Base-by-base conservation (phyloP, 1,139 yeast genomes). In the Debaryomyces sp. region DNA sequence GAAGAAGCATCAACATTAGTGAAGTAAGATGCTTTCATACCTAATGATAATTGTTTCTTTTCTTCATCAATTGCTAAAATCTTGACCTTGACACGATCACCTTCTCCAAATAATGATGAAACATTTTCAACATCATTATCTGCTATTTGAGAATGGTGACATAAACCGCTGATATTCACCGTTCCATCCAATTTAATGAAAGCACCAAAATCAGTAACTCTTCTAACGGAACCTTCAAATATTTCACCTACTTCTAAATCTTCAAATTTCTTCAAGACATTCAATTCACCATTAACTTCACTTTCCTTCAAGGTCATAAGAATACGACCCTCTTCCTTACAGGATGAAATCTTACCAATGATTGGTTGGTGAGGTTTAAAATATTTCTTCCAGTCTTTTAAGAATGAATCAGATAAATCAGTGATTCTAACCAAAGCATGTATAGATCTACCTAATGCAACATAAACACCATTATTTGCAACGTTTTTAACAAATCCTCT, bases 21-120 rank as follows among this genome's bases (percentile, higher is more conserved):
- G 67, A 94, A 92, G 68, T 87, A 90, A 4, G 96, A 89, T 2
- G 97, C 97, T 72, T 91, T 94, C 91, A 92, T 85, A 55, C 98
- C 97, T 51, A 92, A 79, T 1, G 96, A 85, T 41, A 92, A 64
- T 63, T 88, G 91, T 54, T 84, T 85, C 77, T 87, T 90, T 17
- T 74, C 82, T 4, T 61, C 51, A 60, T 89, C 85, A 41, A 86
- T 76, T 41, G 75, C 78, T 58, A 92, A 74, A 32, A 94, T 76
- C 70, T 86, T 87, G 38, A 89, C 96, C 71, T 89, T 89, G 41
- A 92, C 97, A 55, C 88, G 78, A 65, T 92, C 97, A 55, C 97
- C 97, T 60, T 84, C 89, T 47, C 88, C 85, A 67, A 92, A 91
- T 52, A 92, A 76, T 17, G 83, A 73, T 18, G 71, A 57, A 29